Conservation (phyloP, 805 yeast species). For the Citeromyces matritensis region DNA sequence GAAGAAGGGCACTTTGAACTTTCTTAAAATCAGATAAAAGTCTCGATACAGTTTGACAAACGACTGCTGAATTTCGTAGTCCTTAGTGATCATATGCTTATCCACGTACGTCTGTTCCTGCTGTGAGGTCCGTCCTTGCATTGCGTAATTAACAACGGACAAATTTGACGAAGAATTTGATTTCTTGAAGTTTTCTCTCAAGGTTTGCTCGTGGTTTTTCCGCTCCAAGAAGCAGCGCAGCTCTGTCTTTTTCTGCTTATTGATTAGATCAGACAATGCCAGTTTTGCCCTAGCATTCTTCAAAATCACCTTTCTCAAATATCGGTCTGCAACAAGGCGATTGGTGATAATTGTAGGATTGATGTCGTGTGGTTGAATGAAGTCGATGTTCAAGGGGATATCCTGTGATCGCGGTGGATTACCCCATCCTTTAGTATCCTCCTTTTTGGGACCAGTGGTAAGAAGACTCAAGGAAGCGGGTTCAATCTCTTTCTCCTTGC, state of each 20-base stretch:
- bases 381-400: no score
- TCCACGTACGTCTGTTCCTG: neutral
- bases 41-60: constrained; percentile 2
- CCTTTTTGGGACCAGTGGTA: no score
- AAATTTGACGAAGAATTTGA: neutral
- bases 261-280: neutral
- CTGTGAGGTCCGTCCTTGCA: neutral
- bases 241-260: neutral
- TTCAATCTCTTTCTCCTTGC: no score
- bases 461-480: no score
- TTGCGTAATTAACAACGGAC: neutral
- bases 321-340: constrained; percentile 1
- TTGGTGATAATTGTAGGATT: constrained; percentile 1
- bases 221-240: neutral
- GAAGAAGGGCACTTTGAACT: constrained; percentile 4
- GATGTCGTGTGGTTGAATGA: no score
- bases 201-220: neutral
- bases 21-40: constrained; percentile 1
- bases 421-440: no score
- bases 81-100: neutral
- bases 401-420: no score
- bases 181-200: no score
- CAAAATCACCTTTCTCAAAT: constrained; percentile 1
- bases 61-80: constrained; percentile 1
- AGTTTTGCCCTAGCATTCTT: neutral